Evolutionary conservation across 495 filamentous ascomycete genomes (phyloP), one percentile per base, ranked within the genome.

Genomic region (Mytilinidion resinicola): DNA sequence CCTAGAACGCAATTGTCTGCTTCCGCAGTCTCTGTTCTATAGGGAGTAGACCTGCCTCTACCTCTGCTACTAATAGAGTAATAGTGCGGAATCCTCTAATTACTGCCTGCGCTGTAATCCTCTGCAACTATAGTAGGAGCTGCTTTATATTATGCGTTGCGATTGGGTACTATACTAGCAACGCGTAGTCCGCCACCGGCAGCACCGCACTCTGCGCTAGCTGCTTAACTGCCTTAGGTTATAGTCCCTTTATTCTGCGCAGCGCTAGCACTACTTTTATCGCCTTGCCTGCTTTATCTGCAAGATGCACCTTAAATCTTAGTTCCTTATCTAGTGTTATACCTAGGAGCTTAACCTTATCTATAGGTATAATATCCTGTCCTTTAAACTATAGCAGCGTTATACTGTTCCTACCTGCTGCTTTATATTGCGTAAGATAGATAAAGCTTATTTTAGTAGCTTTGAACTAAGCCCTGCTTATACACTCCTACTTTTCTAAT

Each of bases 401-500:
- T 7, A 38, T 47, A 19, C 17, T 37, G n/a, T 63, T 35, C 48
- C 36, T 55, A 42, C 42, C 54, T 51, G n/a, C 33, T 20, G 6
- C 48, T 56, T 53, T 46, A 33, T 53, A 54, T 10, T 43, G 14
- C 21, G 61, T 69, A 39, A 67, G 70, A 43, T 70, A 55, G 55
- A 64, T 62, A 21, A 51, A 58, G n/a, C n/a, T n/a, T 51, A 21
- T 59, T 33, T 52, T 52, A 7, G n/a, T 35, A 25, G 66, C 44
- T 56, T 57, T 35, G 15, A 71, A 71, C 17, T 41, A 20, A n/a
- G 60, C 64, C 30, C 62, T 56, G 51, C 60, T 65, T 51, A 48
- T 36, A n/a, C 42, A 7, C 53, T 55, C 62, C 68, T 63, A 71
- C 41, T 53, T 59, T 46, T 55, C 34, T 19, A 66, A 39, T 58